A percentile compares a stretch with the other conserved stretches of the same genome.
These are phyloP conservation scores for Isoetes engelmannii DNA, from an alignment of 83 land plant species.

Conservation along the genomic window DNA sequence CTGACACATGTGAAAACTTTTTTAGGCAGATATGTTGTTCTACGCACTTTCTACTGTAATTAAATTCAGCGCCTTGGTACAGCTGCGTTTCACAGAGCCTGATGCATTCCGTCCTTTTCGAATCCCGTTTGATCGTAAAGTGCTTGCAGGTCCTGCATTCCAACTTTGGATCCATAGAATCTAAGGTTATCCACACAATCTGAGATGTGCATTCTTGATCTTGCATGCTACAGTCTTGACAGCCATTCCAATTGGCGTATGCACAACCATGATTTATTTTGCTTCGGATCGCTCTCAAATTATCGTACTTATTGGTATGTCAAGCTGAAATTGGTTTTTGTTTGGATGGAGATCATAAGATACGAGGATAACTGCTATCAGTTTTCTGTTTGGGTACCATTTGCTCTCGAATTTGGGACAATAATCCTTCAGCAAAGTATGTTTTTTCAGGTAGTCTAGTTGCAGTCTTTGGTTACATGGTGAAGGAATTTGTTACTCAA, in stretches of 20 bases:
- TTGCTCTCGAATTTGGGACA: no score
- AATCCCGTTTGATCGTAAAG: conserved; percentile 20
- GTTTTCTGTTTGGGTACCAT: no score
- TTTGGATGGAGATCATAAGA: no score
- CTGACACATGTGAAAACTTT: background rate
- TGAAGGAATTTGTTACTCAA: conserved; percentile 16
- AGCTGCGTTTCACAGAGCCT: conserved; percentile 39
- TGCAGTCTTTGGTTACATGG: conserved; percentile 18
- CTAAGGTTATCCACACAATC: background rate
- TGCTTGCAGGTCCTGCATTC: conserved; percentile 8
- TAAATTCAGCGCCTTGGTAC: conserved; percentile 32
- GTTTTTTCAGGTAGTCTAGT: conserved; percentile 13
- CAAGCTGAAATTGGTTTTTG: no score
- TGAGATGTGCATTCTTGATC: background rate
- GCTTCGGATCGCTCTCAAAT: conserved; percentile 27
- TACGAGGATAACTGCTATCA: no score
- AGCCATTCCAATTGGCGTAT: conserved; percentile 15
- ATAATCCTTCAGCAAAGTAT: background rate
- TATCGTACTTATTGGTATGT: conserved; percentile 26
- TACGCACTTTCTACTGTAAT: conserved; percentile 36
- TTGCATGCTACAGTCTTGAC: conserved; percentile 11
- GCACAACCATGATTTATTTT: conserved; percentile 15
- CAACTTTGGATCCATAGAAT: background rate
- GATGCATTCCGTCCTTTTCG: conserved; percentile 37
- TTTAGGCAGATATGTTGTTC: conserved; percentile 35